phyloP scores from a whole-genome alignment of 176 grass and related monocot species.

The Oryza punctata region DNA sequence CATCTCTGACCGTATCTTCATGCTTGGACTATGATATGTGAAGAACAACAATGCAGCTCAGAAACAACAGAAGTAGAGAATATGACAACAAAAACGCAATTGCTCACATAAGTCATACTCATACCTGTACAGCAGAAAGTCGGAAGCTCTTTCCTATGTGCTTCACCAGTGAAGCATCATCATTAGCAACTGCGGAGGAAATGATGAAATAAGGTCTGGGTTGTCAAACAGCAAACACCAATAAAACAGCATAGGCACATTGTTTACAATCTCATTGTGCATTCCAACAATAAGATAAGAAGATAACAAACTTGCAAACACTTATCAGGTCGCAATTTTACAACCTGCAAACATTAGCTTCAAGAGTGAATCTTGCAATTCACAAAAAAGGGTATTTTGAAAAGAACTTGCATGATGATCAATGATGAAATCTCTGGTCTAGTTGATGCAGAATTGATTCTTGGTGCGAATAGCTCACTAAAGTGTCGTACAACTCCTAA shows the following conservation, averaged over 20 bases:
- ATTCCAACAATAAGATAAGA: background rate
- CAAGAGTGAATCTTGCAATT: slow-evolving; percentile 23
- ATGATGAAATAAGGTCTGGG: background rate
- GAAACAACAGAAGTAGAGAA: slow-evolving; percentile 8
- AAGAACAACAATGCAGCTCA: slow-evolving; percentile 22
- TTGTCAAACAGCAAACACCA: background rate
- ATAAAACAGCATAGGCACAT: background rate
- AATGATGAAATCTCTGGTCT: background rate
- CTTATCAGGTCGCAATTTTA: background rate
- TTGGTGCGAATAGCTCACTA: background rate
- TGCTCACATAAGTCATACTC: slow-evolving; percentile 39
- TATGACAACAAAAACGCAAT: slow-evolving; percentile 17
- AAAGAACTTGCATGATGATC: background rate
- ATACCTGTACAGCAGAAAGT: slow-evolving; percentile 84
- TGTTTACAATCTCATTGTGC: background rate
- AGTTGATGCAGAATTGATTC: background rate
- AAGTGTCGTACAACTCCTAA: background rate
- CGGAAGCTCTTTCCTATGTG: slow-evolving; percentile 89
- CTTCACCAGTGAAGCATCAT: slow-evolving; percentile 81
- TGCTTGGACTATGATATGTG: slow-evolving; percentile 62
- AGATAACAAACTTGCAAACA: background rate
- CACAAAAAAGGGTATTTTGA: background rate
- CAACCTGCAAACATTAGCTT: background rate
- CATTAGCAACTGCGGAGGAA: slow-evolving; percentile 63
- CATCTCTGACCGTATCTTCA: slow-evolving; percentile 75